Evolutionary conservation across 768 basidiomycete genomes (phyloP), one percentile per base, ranked within the genome.

Genomic region (Lentinula sp.): DNA sequence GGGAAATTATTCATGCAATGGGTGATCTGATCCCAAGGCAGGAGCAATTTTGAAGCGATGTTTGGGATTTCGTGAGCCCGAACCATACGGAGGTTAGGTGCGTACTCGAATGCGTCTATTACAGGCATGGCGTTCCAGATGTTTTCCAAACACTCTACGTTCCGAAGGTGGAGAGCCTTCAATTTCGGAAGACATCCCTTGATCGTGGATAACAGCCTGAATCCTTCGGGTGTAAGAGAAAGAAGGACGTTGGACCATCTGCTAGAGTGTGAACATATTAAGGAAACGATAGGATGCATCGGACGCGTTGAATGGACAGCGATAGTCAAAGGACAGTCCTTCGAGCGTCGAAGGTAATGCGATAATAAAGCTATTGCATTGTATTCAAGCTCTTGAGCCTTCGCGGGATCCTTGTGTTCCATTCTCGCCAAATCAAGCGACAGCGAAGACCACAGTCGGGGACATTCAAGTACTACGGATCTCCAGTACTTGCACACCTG

Each of bases 401-500:
- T 32, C 9, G 15, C 32, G 20, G 32, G 13, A 33, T 51, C n/a
- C 13, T 15, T n/a, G 50, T 49, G 50, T n/a, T 35, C 13, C 12
- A 51, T 18, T 15, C 12, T 43, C 10, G n/a, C 6, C 28, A 56
- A 2, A 49, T 59, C 33, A 13, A 59, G 46, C 18, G 58, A 59
- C 33, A 59, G 12, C 13, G 58, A 49, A 48, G 45, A 48, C 58
- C 58, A 59, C 16, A 59, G 32, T 4, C 28, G 37, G 4, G 58
- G 58, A 48, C 46, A 37, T 39, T 49, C 46, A 32, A 48, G n/a
- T 12, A 59, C 58, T 23, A 59, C 23, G 4, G 18, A 36, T 20
- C 58, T 35, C 58, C 58, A 59, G 20, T 59, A 35, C 23, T 42
- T 43, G 28, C 58, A 59, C 10, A 59, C 58, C 46, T 59, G 58